A percentile compares a stretch with the other conserved stretches of the same genome.
phyloP scores from a whole-genome alignment of 2,329 filamentous ascomycete genomes.

The Colletotrichum spaethianum region DNA sequence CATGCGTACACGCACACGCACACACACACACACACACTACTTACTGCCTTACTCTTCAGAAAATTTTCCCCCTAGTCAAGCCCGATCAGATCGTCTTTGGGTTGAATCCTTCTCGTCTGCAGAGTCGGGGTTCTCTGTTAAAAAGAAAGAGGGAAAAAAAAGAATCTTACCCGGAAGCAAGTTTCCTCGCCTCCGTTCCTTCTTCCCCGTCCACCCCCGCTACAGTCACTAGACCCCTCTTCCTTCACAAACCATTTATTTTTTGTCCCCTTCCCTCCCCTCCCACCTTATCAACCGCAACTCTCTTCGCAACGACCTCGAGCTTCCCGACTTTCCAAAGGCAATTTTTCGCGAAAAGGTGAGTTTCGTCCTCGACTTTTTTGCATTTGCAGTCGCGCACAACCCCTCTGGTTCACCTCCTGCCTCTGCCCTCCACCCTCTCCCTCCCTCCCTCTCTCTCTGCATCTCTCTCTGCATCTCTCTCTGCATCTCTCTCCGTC shows the following conservation, averaged over 20 bases:
- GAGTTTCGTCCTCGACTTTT: conserved; percentile 28
- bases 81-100: neutral
- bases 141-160: neutral
- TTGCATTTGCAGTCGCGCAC: conserved; percentile 16
- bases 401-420: neutral
- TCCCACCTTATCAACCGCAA: conserved; percentile 27
- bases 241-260: conserved; percentile 37
- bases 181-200: conserved; percentile 22
- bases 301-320: conserved; percentile 26
- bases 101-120: neutral
- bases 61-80: conserved; percentile 23
- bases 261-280: conserved; percentile 27
- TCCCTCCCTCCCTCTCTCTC: neutral
- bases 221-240: conserved; percentile 34
- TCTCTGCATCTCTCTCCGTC: neutral
- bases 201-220: neutral
- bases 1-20: neutral
- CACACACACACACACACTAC: neutral
- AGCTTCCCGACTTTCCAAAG: conserved; percentile 17
- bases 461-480: neutral
- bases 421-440: neutral
- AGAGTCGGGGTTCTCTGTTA: neutral
- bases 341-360: conserved; percentile 39
- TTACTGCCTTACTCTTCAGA: conserved; percentile 27
- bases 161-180: conserved; percentile 12